Conservation (phyloP, 129 eudicot species). For the Flaveria ramosissima region DNA sequence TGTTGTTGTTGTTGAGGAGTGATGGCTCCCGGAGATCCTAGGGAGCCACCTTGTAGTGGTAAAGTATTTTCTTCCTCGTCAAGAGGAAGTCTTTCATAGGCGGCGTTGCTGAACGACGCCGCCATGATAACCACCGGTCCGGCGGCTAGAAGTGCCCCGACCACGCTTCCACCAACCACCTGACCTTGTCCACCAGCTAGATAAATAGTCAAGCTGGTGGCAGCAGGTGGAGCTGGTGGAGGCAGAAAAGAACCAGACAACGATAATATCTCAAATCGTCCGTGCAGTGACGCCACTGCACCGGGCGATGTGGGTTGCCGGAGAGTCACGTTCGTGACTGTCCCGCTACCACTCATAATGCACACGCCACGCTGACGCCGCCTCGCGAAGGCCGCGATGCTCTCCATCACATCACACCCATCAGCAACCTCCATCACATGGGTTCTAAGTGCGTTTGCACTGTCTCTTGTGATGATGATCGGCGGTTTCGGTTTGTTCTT, state of each 20-base stretch:
- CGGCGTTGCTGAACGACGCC: slow-evolving; percentile 83
- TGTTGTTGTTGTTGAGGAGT: slow-evolving; percentile 33
- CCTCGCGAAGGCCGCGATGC: slow-evolving; percentile 66
- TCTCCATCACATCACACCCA: slow-evolving; percentile 70
- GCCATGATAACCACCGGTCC: slow-evolving; percentile 84
- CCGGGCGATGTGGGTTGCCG: slow-evolving; percentile 70
- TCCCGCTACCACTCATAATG: slow-evolving; percentile 69
- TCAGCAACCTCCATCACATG: slow-evolving; percentile 79
- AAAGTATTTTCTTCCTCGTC: slow-evolving; percentile 57
- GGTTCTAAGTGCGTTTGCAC: slow-evolving; percentile 75
- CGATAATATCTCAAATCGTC: slow-evolving; percentile 73
- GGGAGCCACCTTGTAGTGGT: slow-evolving; percentile 48
- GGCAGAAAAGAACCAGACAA: slow-evolving; percentile 70
- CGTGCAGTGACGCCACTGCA: slow-evolving; percentile 59
- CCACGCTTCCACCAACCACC: slow-evolving; percentile 79
- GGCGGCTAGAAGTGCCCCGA: slow-evolving; percentile 60
- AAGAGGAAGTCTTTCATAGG: slow-evolving; percentile 72
- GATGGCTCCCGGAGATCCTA: no score
- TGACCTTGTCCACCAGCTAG: slow-evolving; percentile 86
- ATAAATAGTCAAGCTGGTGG: slow-evolving; percentile 63
- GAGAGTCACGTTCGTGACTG: slow-evolving; percentile 66
- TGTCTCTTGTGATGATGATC: slow-evolving; percentile 65
- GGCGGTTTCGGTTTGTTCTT: slow-evolving; percentile 76
- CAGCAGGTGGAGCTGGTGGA: slow-evolving; percentile 79
- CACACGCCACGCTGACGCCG: slow-evolving; percentile 77